Base-by-base conservation (phyloP, 2,329 filamentous ascomycete species). In the Fusarium austroafricanum region DNA sequence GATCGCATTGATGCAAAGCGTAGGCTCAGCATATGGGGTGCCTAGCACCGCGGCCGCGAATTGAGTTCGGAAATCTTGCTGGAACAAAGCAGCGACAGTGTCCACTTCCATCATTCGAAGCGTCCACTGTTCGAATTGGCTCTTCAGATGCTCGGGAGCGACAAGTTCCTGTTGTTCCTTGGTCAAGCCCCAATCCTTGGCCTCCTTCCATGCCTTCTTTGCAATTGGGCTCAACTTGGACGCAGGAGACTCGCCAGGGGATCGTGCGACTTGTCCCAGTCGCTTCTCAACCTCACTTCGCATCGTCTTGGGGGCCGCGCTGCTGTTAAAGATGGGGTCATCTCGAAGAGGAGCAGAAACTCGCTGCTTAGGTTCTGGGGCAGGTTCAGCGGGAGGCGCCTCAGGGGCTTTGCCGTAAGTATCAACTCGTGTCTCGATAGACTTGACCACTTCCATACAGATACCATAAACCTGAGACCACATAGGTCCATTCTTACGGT, bases 401-500 rank as follows among this genome's bases (percentile, higher is more conserved):
- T 76, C 73, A 6, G 74, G 75, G 10, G 83, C 81, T 60, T 85
- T 86, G 56, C 85, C 84, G 67, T 85, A 88, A 15, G 85, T 82
- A 49, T 90, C 86, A 47, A 97, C 89, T 44, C 92, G 89, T 10
- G 79, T 79, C 57, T 89, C 87, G 49, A 97, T 86, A 12, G 83
- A 83, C 68, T 88, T 87, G 50, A 97, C 83, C 18, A 91, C 85
- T 14, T 87, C 86, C 18, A 95, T 84, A 72, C 92, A 94, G 9
- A 90, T 81, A 18, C 83, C 81, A 64, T 90, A 89, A 46, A 97
- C 85, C 72, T 97, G 93, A 10, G 89, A 88, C 92, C 93, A 97
- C 69, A 92, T 90, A 1, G 92, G 86, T 1, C 91, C 93, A 43
- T 90, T 91, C 54, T 88, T 88, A 62, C 94, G 91, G 71, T 97